These are phyloP conservation scores for Calonectria crousiana DNA, from an alignment of 2,329 filamentous ascomycete genomes.

Conservation along the genomic window DNA sequence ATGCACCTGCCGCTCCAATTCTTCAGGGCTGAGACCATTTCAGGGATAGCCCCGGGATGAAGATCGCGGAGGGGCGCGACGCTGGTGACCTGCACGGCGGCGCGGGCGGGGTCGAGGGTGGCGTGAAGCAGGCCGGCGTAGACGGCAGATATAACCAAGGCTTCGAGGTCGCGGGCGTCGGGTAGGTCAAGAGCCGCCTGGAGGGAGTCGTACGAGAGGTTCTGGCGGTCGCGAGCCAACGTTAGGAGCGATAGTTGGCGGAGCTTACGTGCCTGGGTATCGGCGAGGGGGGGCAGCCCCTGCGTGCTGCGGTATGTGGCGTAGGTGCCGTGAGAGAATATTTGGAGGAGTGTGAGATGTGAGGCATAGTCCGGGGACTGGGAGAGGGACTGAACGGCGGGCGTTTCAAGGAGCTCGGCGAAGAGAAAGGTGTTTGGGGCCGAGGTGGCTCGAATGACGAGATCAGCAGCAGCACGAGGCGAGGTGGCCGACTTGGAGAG, in stretches of 20 bases:
- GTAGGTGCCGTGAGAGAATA: conserved; percentile 95
- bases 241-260: conserved; percentile 90
- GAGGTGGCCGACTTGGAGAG: conserved; percentile 89
- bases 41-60: conserved; percentile 76
- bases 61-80: conserved; percentile 91
- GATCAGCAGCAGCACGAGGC: conserved; percentile 85
- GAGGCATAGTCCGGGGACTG: conserved; percentile 69
- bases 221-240: conserved; percentile 75
- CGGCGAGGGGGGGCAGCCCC: conserved; percentile 77
- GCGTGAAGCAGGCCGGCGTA: conserved; percentile 87
- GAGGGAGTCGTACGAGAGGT: conserved; percentile 81
- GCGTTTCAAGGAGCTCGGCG: conserved; percentile 87
- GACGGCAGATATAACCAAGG: conserved; percentile 86
- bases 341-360: conserved; percentile 80
- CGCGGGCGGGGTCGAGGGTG: conserved; percentile 83
- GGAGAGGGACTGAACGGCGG: conserved; percentile 81
- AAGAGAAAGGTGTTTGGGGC: conserved; percentile 92
- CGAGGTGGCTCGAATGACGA: conserved; percentile 90
- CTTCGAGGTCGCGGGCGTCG: conserved; percentile 79
- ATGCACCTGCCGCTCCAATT: conserved; percentile 86
- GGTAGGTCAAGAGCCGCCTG: conserved; percentile 75
- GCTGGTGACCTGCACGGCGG: conserved; percentile 81
- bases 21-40: conserved; percentile 75
- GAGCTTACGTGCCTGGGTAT: conserved; percentile 84
- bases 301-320: conserved; percentile 70